Percentiles rank a stretch among this genome's conserved stretches.
These are phyloP conservation scores for Rhodamnia argentea DNA, from an alignment of 345 rosid species.

Conservation along the genomic window DNA sequence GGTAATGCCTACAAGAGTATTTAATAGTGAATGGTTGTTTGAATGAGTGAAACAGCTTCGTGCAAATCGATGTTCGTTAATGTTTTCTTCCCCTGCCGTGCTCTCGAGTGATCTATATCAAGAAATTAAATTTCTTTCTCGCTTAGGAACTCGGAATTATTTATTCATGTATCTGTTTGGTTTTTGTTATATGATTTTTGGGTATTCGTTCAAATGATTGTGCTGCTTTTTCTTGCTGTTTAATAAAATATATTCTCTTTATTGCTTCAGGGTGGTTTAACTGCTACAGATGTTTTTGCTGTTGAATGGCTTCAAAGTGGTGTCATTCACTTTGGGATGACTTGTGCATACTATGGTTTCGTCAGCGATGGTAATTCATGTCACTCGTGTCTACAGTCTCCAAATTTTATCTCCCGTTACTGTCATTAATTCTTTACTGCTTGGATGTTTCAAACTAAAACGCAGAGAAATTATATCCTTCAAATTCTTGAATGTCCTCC, in stretches of 20 bases:
- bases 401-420: background rate
- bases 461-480: background rate
- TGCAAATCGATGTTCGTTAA: background rate
- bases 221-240: background rate
- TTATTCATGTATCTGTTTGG: background rate
- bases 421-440: background rate
- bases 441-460: background rate
- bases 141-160: background rate
- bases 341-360: constrained; percentile 93
- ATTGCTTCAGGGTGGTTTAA: constrained; percentile 80
- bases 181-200: background rate
- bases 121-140: background rate
- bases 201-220: background rate
- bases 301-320: constrained; percentile 95
- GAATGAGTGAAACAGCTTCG: background rate
- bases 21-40: background rate
- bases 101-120: background rate
- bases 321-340: constrained; percentile 81
- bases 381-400: background rate
- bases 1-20: background rate
- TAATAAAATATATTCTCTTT: background rate
- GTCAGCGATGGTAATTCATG: constrained; percentile 83
- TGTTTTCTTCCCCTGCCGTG: background rate
- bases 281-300: constrained; percentile 96
- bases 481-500: background rate